Evolutionary conservation across 441 rosid genomes (phyloP), one percentile per base, ranked within the genome.

Genomic region (Viola pubescens): DNA sequence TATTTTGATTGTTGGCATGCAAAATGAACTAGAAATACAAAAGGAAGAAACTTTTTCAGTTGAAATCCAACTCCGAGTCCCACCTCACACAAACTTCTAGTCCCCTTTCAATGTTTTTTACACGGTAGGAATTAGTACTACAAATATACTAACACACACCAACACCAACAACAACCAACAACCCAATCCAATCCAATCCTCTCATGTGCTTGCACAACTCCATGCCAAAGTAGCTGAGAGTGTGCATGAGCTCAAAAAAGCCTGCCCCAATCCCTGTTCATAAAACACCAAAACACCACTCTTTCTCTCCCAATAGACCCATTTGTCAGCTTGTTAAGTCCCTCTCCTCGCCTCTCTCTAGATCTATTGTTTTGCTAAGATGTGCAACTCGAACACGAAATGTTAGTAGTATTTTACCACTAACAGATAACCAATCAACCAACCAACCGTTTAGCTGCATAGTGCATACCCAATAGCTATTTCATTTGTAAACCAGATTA

Each of bases 201-300:
- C 62, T 42, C 59, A 26, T 26, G 34, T 26, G 34, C 34, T 34
- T 14, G 49, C 42, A 58, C 62, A 67, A 80, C 85, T 81, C 69
- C 61, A 75, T 63, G 78, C 83, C 84, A 81, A 85, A 70, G 47
- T 75, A 71, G 81, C 82, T 78, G 77, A 73, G 72, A 63, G 70
- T 59, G 75, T 72, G 50, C 79, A 79, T 57, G 86, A 76, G 66
- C 70, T 73, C 71, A 76, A 77, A 81, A 84, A 78, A 84, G 34
- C 34, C 85, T 76, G 86, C 72, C 69, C 77, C 79, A 64, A 76
- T 73, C 84, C 69, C 81, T 77, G 68, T 75, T 69, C 74, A 73
- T 63, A 70, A 38, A 81, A 73, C 74, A 26, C 34, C 34, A 26
- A 26, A 26, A 26, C 34, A 26, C 34, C 34, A 26, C 34, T 26